Base-by-base conservation (phyloP, 164 flowering plant species). In the Umbellularia californica region DNA sequence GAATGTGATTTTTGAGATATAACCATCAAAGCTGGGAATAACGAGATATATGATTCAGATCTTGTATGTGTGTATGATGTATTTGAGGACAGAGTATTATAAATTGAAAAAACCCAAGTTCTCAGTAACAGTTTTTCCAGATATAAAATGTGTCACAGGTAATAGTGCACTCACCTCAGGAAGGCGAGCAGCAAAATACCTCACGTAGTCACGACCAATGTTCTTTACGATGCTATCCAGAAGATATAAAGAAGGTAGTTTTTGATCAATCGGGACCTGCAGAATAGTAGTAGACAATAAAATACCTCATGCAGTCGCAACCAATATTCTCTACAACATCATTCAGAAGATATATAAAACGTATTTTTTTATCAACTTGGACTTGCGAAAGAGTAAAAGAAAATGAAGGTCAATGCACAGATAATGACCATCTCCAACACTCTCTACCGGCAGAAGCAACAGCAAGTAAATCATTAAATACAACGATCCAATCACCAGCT, bases 191-290 rank as follows among this genome's bases (percentile, higher is more conserved):
- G 98, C 82, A 80, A 95, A 95, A 84, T 85, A 79, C 71, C 73
- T 83, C 70, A 88, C 77, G 76, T 95, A 95, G 6, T 90, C 97
- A 65, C 85, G 71, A 11, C 97, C 97, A 75, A 93, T 91, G 78
- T 95, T 95, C 84, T 95, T 95, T 50, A 92, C 99, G 69, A 95
- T 90, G 77, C 99, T 95, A 72, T 95, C 99, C 76, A 95, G 79
- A 58, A 95, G 92, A 82, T 95, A 95, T 35, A 95, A 73, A 27
- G 95, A 88, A 67, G 99, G 99, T 69, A 95, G 76, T 70, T 95
- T 95, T 70, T 89, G 97, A 17, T 95, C 98, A 30, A 83, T 87
- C 15, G 97, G 84, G 24, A 76, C 98, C 99, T 95, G 86, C 66
- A 80, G 47, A 41, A 41, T 41, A 41, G 47, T 41, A 41, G 47